A percentile compares a stretch with the other conserved stretches of the same genome.
phyloP scores from a whole-genome alignment of 768 basidiomycete species.

The Amanita inopinata region DNA sequence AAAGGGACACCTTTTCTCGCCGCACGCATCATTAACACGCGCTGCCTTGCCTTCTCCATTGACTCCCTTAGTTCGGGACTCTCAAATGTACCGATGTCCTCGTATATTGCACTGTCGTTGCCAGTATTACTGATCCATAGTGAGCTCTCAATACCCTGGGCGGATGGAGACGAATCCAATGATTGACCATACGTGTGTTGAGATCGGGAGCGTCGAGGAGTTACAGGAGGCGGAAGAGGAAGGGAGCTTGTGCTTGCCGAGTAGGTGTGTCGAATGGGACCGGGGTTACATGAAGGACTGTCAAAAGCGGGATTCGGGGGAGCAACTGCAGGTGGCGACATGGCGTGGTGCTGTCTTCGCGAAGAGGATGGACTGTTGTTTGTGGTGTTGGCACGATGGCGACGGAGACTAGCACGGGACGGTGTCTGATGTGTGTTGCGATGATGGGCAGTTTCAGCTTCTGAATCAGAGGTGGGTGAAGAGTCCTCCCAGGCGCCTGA shows the following conservation, averaged over 20 bases:
- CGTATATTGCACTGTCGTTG: constrained; percentile 22
- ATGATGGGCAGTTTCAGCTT: not conserved
- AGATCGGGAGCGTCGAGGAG: constrained; percentile 10
- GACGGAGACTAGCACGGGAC: not conserved
- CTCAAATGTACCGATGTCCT: constrained; percentile 43
- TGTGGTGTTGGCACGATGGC: too few species aligned
- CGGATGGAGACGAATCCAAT: constrained; percentile 5
- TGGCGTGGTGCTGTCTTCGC: not conserved
- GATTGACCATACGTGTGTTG: constrained; percentile 11
- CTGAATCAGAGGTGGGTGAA: not conserved
- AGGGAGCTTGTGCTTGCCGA: constrained; percentile 2
- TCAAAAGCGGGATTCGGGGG: not conserved
- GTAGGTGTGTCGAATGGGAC: not conserved
- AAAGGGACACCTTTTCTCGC: too few species aligned
- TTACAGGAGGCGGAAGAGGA: constrained; percentile 12
- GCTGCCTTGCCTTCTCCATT: constrained; percentile 55
- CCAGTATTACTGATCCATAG: constrained; percentile 7
- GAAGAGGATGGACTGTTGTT: not conserved
- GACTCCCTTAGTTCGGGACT: constrained; percentile 60
- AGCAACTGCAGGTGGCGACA: not conserved
- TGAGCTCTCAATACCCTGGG: constrained; percentile 15
- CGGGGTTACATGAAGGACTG: not conserved
- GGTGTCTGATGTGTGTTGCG: not conserved
- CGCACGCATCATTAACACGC: constrained; percentile 2
- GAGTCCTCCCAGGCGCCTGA: constrained; percentile 62